Base-by-base conservation (phyloP, 805 yeast genomes). In the Lipomyces yamadae region DNA sequence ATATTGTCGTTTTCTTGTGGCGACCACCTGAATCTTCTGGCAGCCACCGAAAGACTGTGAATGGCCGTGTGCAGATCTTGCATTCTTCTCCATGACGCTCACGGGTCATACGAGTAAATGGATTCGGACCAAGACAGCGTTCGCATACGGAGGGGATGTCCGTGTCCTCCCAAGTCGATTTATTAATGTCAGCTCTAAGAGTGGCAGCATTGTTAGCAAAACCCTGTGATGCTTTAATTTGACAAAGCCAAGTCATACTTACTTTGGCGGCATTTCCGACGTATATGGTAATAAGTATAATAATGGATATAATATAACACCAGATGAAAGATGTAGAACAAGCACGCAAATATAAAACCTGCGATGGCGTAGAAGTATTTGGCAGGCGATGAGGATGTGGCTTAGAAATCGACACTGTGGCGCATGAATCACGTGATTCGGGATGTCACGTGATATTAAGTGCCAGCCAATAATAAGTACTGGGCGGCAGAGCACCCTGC, bases 21-120 rank as follows among this genome's bases (percentile, higher is more conserved):
- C 64, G 66, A 53, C 66, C 71, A 54, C 63, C 72, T 7, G 58
- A 42, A 78, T 77, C 78, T 53, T 78, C 78, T 18, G 84, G 83
- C 65, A 83, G 81, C 97, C 97, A 91, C 64, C 89, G 83, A 75
- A 85, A 94, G 0, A 88, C 87, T 0, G 93, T 88, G 79, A 89
- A 94, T 0, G 97, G 92, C 59, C 96, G 78, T 0, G 96, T 88
- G 75, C 98, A 94, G 15, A 90, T 78, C 75, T 88, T 88, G 76
- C 98, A 94, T 75, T 90, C 89, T n/a, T 84, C 88, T 0, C 97
- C 97, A 62, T 83, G 78, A 11, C 78, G 78, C 66, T 90, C 92
- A 70, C 89, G 82, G 1, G 86, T 82, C 89, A 93, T 86, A 62
- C 90, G 85, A n/a, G 89, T 73, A 70, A 88, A 85, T 29, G 86